phyloP scores from a whole-genome alignment of 495 filamentous ascomycete species.

The Penicillium nucicola region DNA sequence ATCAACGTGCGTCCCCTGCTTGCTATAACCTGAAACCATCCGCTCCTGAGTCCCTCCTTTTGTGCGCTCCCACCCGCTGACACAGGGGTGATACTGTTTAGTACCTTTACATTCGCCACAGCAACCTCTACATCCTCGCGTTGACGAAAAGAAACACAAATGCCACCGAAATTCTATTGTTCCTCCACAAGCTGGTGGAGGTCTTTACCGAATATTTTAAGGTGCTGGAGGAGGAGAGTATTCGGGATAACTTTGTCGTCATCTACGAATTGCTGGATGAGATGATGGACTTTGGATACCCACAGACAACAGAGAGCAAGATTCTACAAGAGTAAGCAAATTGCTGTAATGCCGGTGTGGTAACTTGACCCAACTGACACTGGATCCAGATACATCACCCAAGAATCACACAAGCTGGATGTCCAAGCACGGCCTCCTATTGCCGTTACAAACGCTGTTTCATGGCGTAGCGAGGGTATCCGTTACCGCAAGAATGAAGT shows the following conservation, averaged over 20 bases:
- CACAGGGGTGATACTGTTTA: constrained; percentile 30
- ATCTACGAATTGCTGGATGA: constrained; percentile 99
- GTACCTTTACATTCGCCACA: constrained; percentile 99
- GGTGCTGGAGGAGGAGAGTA: constrained; percentile 97
- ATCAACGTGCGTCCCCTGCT: constrained; percentile 72
- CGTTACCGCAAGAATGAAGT: constrained; percentile 99
- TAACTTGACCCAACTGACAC: constrained; percentile 8
- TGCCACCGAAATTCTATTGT: constrained; percentile 96
- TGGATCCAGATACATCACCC: constrained; percentile 79
- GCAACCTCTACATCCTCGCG: constrained; percentile 98
- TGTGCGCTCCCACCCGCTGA: constrained; percentile 12
- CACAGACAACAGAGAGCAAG: constrained; percentile 98
- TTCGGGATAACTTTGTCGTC: constrained; percentile 98
- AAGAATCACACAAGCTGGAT: constrained; percentile 98
- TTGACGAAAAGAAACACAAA: constrained; percentile 98
- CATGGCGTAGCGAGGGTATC: constrained; percentile 97
- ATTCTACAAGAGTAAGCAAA: constrained; percentile 83
- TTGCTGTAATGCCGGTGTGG: not conserved
- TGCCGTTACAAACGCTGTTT: constrained; percentile 97
- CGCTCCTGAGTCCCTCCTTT: constrained; percentile 18
- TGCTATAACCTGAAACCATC: constrained; percentile 1
- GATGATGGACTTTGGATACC: constrained; percentile 99
- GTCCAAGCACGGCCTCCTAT: constrained; percentile 99
- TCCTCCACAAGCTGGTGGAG: constrained; percentile 97
- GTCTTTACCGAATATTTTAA: constrained; percentile 99